A percentile compares a stretch with the other conserved stretches of the same genome.
These are phyloP conservation scores for Orbilia blumenaviensis DNA, from an alignment of 2,329 filamentous ascomycete species.

Conservation along the genomic window DNA sequence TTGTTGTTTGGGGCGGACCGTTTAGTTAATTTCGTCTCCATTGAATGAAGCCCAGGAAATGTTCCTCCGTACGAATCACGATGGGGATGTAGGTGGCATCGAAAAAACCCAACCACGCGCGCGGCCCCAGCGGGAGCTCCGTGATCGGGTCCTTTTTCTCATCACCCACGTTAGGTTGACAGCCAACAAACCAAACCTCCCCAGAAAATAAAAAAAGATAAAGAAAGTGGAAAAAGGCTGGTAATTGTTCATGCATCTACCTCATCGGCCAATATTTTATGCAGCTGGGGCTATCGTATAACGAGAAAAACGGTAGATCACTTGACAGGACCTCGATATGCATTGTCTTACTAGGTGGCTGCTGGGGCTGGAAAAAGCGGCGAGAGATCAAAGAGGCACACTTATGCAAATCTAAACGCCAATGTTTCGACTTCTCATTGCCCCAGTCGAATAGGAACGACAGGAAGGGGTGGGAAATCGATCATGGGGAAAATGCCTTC, in stretches of 20 bases:
- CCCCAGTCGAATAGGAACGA: conserved; percentile 24
- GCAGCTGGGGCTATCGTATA: conserved; percentile 1
- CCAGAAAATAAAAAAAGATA: neutral
- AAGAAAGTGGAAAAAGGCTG: neutral
- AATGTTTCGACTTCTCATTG: conserved; percentile 23
- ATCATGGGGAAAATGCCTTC: conserved; percentile 14
- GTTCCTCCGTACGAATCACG: neutral
- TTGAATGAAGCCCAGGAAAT: neutral
- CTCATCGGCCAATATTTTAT: conserved; percentile 21
- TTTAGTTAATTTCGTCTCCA: neutral
- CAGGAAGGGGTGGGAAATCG: conserved; percentile 14
- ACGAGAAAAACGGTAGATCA: conserved; percentile 20
- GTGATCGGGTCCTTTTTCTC: conserved; percentile 29
- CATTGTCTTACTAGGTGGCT: neutral
- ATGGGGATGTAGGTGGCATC: neutral
- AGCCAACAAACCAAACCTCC: conserved; percentile 34
- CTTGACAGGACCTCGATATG: conserved; percentile 23
- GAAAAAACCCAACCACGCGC: conserved; percentile 11
- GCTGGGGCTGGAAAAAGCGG: neutral
- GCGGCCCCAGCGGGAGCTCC: conserved; percentile 47
- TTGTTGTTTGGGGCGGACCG: neutral
- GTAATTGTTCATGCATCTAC: conserved; percentile 13
- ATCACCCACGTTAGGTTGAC: conserved; percentile 26
- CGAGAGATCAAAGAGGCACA: neutral
- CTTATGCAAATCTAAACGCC: conserved; percentile 11